Evolutionary conservation across 257 asterid species (phyloP).

Genomic region (Solanum virginianum): DNA sequence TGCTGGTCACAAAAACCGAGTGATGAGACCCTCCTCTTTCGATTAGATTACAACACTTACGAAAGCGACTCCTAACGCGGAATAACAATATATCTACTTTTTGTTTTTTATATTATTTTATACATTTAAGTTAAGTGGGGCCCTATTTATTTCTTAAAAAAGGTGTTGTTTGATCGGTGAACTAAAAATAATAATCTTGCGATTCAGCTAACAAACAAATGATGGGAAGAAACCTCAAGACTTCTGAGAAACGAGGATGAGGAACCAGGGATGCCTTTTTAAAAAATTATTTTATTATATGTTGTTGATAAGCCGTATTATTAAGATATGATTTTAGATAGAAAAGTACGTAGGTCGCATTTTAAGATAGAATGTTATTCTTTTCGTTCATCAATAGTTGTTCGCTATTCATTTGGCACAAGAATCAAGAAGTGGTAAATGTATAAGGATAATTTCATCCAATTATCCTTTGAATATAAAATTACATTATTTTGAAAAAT

Average conservation of each 20-base stretch:
- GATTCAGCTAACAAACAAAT: too few relatives aligned
- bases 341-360: rapidly evolving
- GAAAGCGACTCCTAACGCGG: neutral
- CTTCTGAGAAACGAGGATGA: too few relatives aligned
- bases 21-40: neutral
- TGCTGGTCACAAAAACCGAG: neutral
- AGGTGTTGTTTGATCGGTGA: neutral
- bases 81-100: neutral
- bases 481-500: too few relatives aligned
- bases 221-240: too few relatives aligned
- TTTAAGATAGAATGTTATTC: too few relatives aligned
- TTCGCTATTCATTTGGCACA: too few relatives aligned
- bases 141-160: neutral
- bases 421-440: too few relatives aligned
- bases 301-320: neutral
- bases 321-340: too few relatives aligned
- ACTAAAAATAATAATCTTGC: neutral
- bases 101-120: neutral
- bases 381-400: too few relatives aligned
- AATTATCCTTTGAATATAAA: too few relatives aligned
- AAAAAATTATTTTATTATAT: neutral
- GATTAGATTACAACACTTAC: neutral
- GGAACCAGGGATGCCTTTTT: too few relatives aligned
- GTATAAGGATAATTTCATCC: too few relatives aligned
- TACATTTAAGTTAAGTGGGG: neutral